Conservation (phyloP, 2,329 filamentous ascomycete species). For the Fusarium palustre region DNA sequence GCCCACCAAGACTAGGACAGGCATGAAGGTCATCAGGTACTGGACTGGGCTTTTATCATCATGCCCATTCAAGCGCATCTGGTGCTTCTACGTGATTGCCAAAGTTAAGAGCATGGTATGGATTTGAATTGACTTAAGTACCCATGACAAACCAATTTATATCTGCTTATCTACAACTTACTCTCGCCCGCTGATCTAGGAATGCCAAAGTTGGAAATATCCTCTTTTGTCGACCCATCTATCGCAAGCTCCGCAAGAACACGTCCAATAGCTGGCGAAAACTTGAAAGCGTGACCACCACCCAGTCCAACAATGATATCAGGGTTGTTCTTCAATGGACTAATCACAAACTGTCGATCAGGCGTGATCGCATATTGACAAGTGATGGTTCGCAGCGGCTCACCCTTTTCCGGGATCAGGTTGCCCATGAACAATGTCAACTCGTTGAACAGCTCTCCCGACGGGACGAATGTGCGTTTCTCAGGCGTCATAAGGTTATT, state of each 20-base stretch:
- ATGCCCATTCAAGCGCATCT: too few species aligned
- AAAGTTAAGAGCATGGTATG: too few species aligned
- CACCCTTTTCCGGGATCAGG: slow-evolving; percentile 22
- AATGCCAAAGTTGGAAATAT: slow-evolving; percentile 24
- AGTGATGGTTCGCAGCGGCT: slow-evolving; percentile 40
- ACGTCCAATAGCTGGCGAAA: slow-evolving; percentile 44
- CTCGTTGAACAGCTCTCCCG: slow-evolving; percentile 7
- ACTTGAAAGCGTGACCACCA: slow-evolving; percentile 44
- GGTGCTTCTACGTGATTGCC: too few species aligned
- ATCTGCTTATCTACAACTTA: neutral
- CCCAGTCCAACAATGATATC: slow-evolving; percentile 40
- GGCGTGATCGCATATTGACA: slow-evolving; percentile 46
- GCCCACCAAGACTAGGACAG: neutral
- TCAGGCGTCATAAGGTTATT: slow-evolving; percentile 34
- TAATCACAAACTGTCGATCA: slow-evolving; percentile 42
- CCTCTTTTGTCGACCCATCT: slow-evolving; percentile 35
- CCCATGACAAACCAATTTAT: neutral
- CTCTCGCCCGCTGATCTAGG: neutral
- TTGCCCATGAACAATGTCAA: slow-evolving; percentile 16
- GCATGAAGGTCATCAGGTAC: too few species aligned
- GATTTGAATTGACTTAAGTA: too few species aligned
- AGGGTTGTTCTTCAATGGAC: slow-evolving; percentile 26
- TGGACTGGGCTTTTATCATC: too few species aligned
- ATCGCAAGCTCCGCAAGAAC: slow-evolving; percentile 44
- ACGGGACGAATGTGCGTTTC: slow-evolving; percentile 30